Conservation (phyloP, 495 filamentous ascomycete genomes). For the Margaritispora aquatica region DNA sequence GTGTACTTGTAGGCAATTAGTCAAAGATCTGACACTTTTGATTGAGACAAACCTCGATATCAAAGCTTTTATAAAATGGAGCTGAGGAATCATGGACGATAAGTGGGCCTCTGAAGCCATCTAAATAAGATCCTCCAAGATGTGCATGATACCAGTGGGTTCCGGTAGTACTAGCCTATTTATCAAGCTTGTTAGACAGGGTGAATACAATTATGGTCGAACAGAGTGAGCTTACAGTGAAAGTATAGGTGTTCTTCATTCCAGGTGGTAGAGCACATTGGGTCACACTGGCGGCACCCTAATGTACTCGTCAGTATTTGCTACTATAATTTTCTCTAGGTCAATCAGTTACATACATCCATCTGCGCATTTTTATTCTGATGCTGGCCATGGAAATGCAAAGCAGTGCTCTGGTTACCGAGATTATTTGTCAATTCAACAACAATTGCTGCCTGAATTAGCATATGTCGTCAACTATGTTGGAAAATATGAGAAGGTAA, state of each 20-base stretch:
- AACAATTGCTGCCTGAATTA: conserved; percentile 59
- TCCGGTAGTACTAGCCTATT: too few species aligned
- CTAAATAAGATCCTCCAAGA: conserved; percentile 48
- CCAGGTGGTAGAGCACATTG: conserved; percentile 70
- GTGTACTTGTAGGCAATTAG: too few species aligned
- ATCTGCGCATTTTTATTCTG: conserved; percentile 63
- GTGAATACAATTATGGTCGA: too few species aligned
- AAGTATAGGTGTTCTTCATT: too few species aligned
- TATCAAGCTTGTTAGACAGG: too few species aligned
- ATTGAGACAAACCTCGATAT: background rate
- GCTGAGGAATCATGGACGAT: conserved; percentile 32
- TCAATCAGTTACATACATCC: too few species aligned
- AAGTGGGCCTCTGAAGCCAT: conserved; percentile 44
- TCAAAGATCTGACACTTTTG: too few species aligned
- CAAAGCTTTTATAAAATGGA: background rate
- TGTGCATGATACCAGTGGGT: conserved; percentile 41
- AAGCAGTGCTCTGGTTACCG: conserved; percentile 59
- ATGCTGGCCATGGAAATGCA: conserved; percentile 80
- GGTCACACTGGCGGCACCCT: conserved; percentile 52
- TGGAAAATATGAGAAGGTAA: too few species aligned
- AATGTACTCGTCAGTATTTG: too few species aligned
- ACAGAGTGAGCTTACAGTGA: too few species aligned
- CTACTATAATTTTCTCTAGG: too few species aligned
- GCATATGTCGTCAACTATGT: too few species aligned
- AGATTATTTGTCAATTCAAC: conserved; percentile 65